phyloP scores from a whole-genome alignment of 1,284 basidiomycete genomes.

The Pyrrhoderma lamaoense region DNA sequence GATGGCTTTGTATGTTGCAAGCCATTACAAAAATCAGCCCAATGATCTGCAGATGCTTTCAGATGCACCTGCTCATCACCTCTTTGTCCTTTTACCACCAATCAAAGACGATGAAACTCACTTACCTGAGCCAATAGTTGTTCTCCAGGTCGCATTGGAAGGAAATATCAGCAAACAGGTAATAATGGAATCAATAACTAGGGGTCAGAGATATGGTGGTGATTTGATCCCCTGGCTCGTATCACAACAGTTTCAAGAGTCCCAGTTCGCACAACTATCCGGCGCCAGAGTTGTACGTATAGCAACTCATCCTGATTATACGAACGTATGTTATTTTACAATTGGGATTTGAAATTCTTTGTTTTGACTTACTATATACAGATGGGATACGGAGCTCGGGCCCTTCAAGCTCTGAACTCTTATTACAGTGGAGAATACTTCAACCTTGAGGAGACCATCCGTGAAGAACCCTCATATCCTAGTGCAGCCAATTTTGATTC shows the following conservation, averaged over 20 bases:
- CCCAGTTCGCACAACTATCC: slow-evolving; percentile 86
- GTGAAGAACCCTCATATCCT: slow-evolving; percentile 53
- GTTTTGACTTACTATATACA: slow-evolving; percentile 27
- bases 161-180: slow-evolving; percentile 86
- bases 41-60: slow-evolving; percentile 96
- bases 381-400: slow-evolving; percentile 98
- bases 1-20: slow-evolving; percentile 97
- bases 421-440: slow-evolving; percentile 94
- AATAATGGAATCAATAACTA: slow-evolving; percentile 79
- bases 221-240: slow-evolving; percentile 99
- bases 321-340: slow-evolving; percentile 46
- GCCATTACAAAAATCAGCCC: slow-evolving; percentile 99
- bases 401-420: slow-evolving; percentile 78
- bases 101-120: slow-evolving; percentile 80
- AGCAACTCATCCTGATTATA: slow-evolving; percentile 96
- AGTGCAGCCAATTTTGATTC: slow-evolving; percentile 53
- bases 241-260: slow-evolving; percentile 95
- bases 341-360: slow-evolving; percentile 1
- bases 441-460: slow-evolving; percentile 71
- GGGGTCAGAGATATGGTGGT: slow-evolving; percentile 80
- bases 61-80: slow-evolving; percentile 94
- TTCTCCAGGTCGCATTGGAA: slow-evolving; percentile 93
- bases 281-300: slow-evolving; percentile 92
- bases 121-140: slow-evolving; percentile 90
- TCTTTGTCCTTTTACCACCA: slow-evolving; percentile 93